phyloP scores from a whole-genome alignment of 192 early-diverging fungal genomes.

The Podochytrium sp. region DNA sequence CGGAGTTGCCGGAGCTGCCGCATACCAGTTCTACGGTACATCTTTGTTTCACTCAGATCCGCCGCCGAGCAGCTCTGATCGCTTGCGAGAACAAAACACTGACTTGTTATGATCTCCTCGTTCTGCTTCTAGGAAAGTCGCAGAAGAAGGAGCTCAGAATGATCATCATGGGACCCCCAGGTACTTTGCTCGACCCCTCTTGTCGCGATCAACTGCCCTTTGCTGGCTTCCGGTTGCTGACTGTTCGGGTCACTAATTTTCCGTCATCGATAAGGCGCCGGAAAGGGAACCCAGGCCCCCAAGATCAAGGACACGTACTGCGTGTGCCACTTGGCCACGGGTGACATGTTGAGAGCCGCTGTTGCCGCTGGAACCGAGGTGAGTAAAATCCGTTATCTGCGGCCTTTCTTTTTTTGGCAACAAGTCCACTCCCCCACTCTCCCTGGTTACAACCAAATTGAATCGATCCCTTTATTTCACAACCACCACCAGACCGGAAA shows the following conservation, averaged over 20 bases:
- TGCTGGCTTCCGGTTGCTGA: too few species aligned
- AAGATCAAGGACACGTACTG: conserved; percentile 94
- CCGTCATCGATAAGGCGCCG: conserved; percentile 51
- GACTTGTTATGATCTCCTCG: background rate
- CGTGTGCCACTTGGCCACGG: conserved; percentile 97
- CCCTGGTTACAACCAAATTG: background rate
- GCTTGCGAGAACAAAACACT: background rate
- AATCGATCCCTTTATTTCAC: background rate
- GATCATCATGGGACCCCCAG: conserved; percentile 90
- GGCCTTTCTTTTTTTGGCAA: conserved; percentile 14
- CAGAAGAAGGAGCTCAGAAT: conserved; percentile 56
- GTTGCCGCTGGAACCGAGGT: conserved; percentile 87
- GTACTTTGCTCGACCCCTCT: conserved; percentile 48
- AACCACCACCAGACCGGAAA: conserved; percentile 69
- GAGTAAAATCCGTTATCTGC: too few species aligned
- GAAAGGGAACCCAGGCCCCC: conserved; percentile 96
- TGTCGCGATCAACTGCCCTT: background rate
- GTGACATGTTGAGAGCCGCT: conserved; percentile 98
- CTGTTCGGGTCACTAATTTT: too few species aligned
- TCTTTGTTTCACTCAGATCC: too few species aligned
- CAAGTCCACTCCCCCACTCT: too few species aligned
- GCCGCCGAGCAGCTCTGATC: background rate
- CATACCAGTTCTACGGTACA: conserved; percentile 23
- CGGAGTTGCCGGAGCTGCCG: conserved; percentile 9
- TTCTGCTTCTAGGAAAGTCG: too few species aligned